Conservation (phyloP, 2,329 filamentous ascomycete genomes). For the Colletotrichum graminicola region DNA sequence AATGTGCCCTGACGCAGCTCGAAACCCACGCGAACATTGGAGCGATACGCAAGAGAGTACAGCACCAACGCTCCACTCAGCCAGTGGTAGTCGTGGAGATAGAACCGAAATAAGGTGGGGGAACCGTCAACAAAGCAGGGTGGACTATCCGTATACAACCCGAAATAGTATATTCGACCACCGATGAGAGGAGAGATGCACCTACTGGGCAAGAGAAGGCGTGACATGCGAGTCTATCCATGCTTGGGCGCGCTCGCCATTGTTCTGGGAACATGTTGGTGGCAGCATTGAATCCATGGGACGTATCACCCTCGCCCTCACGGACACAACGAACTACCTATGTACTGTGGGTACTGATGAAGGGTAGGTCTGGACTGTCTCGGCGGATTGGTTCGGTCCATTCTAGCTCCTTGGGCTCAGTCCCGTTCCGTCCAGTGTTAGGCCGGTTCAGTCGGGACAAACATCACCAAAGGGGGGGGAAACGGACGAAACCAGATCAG, state of each 20-base stretch:
- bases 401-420: not conserved
- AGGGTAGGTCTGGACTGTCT: not conserved
- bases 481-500: constrained; percentile 17
- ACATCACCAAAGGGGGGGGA: not conserved
- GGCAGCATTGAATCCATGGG: not conserved
- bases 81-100: not conserved
- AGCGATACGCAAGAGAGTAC: not conserved
- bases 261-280: not conserved
- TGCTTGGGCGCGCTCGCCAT: not conserved
- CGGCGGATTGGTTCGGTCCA: not conserved
- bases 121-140: not conserved
- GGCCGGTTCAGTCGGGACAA: constrained; percentile 24
- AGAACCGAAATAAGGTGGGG: not conserved
- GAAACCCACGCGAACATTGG: not conserved
- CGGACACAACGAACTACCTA: constrained; percentile 2
- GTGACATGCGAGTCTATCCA: not conserved
- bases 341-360: not conserved
- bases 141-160: not conserved
- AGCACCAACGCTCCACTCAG: not conserved
- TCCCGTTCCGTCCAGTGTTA: constrained; percentile 26
- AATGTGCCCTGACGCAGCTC: not conserved
- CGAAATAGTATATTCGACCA: not conserved
- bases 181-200: not conserved
- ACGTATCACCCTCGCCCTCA: not conserved
- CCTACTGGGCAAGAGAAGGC: not conserved